Percentiles rank a stretch among this genome's conserved stretches.
Evolutionary conservation across 1,284 basidiomycete genomes (phyloP).

Genomic region (Puccinia horiana): DNA sequence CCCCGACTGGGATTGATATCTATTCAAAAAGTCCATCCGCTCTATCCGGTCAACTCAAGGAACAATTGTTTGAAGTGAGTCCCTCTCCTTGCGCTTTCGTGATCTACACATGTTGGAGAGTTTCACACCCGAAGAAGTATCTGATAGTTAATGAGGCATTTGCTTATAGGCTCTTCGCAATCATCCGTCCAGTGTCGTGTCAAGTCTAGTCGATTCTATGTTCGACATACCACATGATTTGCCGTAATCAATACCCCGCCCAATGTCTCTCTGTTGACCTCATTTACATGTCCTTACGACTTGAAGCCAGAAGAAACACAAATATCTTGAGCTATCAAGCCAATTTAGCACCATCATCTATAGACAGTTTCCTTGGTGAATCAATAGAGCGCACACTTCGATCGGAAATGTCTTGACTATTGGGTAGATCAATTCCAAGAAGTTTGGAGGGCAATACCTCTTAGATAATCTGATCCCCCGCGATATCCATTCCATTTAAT

Average conservation of each 20-base stretch:
- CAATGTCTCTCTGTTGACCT: neutral
- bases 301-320: no score
- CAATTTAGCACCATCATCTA: no score
- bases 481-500: no score
- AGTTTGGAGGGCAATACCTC: no score
- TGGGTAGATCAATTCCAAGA: no score
- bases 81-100: neutral
- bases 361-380: no score
- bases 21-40: slow-evolving; percentile 59
- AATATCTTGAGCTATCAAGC: neutral
- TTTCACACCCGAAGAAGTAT: neutral
- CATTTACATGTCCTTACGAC: neutral
- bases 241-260: neutral
- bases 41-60: slow-evolving; percentile 54
- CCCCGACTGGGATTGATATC: slow-evolving; percentile 64
- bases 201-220: slow-evolving; percentile 14
- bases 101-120: neutral
- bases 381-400: no score
- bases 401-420: no score
- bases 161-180: slow-evolving; percentile 26
- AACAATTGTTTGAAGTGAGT: slow-evolving; percentile 50
- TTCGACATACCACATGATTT: slow-evolving; percentile 38
- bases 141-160: neutral
- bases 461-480: no score
- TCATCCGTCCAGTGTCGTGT: slow-evolving; percentile 1